These are phyloP conservation scores for Aspergillus alliaceus DNA, from an alignment of 2,329 filamentous ascomycete genomes.

Conservation along the genomic window DNA sequence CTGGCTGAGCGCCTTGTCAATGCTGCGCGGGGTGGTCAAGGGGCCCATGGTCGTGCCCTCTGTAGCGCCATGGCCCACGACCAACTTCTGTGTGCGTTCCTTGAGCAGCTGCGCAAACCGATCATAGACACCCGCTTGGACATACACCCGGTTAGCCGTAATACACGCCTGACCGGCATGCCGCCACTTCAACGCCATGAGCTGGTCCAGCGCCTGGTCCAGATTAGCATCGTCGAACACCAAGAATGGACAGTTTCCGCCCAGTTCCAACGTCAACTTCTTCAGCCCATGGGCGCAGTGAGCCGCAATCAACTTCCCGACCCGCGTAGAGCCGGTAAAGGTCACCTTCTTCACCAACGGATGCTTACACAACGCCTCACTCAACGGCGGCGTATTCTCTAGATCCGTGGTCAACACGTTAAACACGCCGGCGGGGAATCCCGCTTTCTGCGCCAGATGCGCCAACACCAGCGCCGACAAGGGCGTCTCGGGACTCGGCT, in stretches of 20 bases:
- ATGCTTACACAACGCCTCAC: constrained; percentile 55
- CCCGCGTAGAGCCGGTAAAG: constrained; percentile 61
- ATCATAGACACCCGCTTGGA: constrained; percentile 47
- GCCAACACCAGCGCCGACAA: constrained; percentile 57
- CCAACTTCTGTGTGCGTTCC: constrained; percentile 52
- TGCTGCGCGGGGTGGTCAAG: constrained; percentile 56
- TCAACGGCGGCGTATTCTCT: constrained; percentile 40
- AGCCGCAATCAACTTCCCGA: constrained; percentile 63
- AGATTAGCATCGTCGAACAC: constrained; percentile 66
- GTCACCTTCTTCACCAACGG: constrained; percentile 60
- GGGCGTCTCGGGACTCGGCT: constrained; percentile 69
- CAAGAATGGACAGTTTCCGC: constrained; percentile 65
- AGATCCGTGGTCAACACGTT: constrained; percentile 59
- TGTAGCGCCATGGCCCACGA: constrained; percentile 61
- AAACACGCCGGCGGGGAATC: constrained; percentile 60
- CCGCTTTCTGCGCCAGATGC: constrained; percentile 53
- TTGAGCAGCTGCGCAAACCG: constrained; percentile 56
- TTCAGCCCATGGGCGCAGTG: constrained; percentile 62
- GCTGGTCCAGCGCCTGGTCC: constrained; percentile 44
- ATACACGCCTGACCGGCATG: constrained; percentile 48
- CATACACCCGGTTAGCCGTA: constrained; percentile 46
- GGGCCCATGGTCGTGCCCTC: constrained; percentile 60
- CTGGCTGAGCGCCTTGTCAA: constrained; percentile 58
- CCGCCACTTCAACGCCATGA: constrained; percentile 45
- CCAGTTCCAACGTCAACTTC: constrained; percentile 64